Conservation (phyloP, 2,329 filamentous ascomycete genomes). For the Clonostachys rhizophaga region DNA sequence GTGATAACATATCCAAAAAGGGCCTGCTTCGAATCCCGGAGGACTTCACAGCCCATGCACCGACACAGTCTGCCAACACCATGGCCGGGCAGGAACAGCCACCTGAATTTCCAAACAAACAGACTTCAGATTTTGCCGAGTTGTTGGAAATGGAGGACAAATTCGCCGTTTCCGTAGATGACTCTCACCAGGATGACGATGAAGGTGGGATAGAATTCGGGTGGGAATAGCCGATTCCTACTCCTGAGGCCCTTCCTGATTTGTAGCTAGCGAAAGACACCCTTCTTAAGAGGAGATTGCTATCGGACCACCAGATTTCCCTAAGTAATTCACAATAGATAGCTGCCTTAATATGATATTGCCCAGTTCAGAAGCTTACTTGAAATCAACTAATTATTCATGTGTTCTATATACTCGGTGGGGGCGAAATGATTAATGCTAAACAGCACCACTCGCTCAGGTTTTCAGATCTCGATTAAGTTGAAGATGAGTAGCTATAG, state of each 20-base stretch:
- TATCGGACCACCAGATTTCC: too few species aligned
- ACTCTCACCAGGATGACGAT: background rate
- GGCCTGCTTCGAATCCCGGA: constrained; percentile 65
- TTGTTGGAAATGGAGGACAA: background rate
- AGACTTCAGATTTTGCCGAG: background rate
- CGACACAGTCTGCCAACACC: background rate
- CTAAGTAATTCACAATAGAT: too few species aligned
- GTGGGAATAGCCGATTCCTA: too few species aligned
- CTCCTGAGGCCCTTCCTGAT: too few species aligned
- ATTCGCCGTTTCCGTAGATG: background rate
- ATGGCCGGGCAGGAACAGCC: background rate
- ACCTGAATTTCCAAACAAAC: background rate
- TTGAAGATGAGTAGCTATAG: constrained; percentile 7
- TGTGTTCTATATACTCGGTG: too few species aligned
- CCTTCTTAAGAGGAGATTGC: too few species aligned
- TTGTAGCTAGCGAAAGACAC: too few species aligned
- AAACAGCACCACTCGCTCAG: too few species aligned
- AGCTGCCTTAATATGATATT: too few species aligned
- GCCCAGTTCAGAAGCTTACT: too few species aligned
- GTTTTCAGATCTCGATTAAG: background rate
- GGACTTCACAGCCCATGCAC: constrained; percentile 54
- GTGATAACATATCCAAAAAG: constrained; percentile 63
- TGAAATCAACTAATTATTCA: too few species aligned
- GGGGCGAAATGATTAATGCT: too few species aligned
- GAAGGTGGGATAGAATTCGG: background rate